Evolutionary conservation across 371 early-diverging fungal species (phyloP), one percentile per base, ranked within the genome.

Genomic region (Actinomortierella wolfii): DNA sequence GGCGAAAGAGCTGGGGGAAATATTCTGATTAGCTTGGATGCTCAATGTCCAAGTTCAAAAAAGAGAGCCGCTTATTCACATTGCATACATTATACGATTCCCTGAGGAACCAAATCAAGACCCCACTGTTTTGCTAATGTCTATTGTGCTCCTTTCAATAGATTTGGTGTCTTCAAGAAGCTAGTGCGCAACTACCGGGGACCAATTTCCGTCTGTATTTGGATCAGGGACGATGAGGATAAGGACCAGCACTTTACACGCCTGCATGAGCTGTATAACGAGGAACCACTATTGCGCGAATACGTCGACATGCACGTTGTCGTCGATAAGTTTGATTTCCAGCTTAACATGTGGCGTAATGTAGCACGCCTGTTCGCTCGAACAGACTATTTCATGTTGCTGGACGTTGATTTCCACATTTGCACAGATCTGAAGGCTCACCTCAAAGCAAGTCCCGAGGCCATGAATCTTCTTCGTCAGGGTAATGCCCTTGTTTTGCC

Each of bases 301-400:
- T 84, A 79, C 46, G 83, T 85, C 2, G 87, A 86, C 66, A 51
- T 84, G 20, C 87, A 86, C 61, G 64, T 86, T 23, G 82, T 86
- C 1, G 78, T 85, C 1, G 87, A 86, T 57, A 77, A 78, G 41
- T 85, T 83, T 61, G 83, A 83, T 54, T 76, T 84, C 49, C 84
- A 85, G 57, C 84, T 86, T 73, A 86, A 86, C 56, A 81, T 83
- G 83, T 86, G 87, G 87, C 77, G 87, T 45, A 86, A 86, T 42
- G 83, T 86, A 0, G 87, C 87, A 58, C 82, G 85, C 55, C 78
- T 84, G 54, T 86, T 86, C 75, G 81, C 84, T 1, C 64, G 85
- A 24, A 79, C 82, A 0, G 83, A 86, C 44, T 84, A 81, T 51
- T 77, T 85, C 61, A 79, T 86, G 78, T 77, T 83, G 79, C 67